A percentile compares a stretch with the other conserved stretches of the same genome.
Evolutionary conservation across 305 asterid genomes (phyloP).

Genomic region (Euphrasia arctica): DNA sequence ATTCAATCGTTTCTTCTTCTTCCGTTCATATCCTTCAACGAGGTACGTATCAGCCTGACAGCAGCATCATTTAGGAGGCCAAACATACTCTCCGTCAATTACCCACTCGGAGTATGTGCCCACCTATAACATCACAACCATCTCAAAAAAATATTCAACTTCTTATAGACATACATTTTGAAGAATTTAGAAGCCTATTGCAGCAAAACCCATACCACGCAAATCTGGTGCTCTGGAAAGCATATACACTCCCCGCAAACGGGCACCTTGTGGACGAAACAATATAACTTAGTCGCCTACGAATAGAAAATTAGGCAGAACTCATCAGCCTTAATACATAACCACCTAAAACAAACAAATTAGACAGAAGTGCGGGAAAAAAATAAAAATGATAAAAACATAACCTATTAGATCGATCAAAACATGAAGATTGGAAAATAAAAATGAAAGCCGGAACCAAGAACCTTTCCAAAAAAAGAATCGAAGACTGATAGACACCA

Average conservation of each 20-base stretch:
- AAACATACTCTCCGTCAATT: slow-evolving; percentile 91
- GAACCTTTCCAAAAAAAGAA: no score
- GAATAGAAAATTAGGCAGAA: slow-evolving; percentile 25
- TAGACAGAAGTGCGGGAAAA: neutral
- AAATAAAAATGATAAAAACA: neutral
- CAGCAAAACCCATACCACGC: slow-evolving; percentile 63
- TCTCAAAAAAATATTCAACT: neutral
- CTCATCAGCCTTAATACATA: slow-evolving; percentile 9
- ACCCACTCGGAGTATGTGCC: slow-evolving; percentile 97
- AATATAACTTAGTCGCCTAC: slow-evolving; percentile 92
- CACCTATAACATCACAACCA: slow-evolving; percentile 39
- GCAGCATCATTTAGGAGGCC: slow-evolving; percentile 94
- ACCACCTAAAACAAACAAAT: neutral
- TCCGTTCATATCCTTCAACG: no score
- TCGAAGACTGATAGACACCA: no score
- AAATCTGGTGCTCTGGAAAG: slow-evolving; percentile 88
- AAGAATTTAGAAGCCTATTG: neutral
- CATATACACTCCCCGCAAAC: slow-evolving; percentile 97
- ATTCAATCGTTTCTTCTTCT: no score
- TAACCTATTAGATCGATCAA: no score
- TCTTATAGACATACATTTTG: neutral
- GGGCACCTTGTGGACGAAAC: slow-evolving; percentile 98
- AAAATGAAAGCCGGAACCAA: no score
- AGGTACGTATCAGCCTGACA: slow-evolving; percentile 80
- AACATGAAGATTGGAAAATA: no score